Percentiles rank a stretch among this genome's conserved stretches.
These are phyloP conservation scores for Yamadazyma mexicana DNA, from an alignment of 1,139 yeast genomes.

Conservation along the genomic window DNA sequence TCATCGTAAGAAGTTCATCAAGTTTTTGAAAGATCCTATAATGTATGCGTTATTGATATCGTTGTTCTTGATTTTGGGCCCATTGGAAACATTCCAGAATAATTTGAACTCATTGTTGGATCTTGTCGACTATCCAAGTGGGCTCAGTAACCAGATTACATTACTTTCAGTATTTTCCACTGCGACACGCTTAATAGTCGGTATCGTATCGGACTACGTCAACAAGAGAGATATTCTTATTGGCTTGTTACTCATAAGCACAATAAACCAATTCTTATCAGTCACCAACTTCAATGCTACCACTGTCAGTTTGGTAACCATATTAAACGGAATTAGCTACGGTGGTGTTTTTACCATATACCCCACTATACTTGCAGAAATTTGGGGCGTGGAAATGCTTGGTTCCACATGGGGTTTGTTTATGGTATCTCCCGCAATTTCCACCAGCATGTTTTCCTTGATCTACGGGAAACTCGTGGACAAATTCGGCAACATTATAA, in stretches of 20 bases:
- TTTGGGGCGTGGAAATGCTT: slow-evolving; percentile 88
- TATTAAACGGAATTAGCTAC: slow-evolving; percentile 68
- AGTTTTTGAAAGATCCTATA: slow-evolving; percentile 60
- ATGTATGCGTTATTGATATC: slow-evolving; percentile 66
- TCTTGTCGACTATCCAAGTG: slow-evolving; percentile 33
- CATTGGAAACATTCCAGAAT: slow-evolving; percentile 83
- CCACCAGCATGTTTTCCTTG: slow-evolving; percentile 70
- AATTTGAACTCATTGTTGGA: slow-evolving; percentile 70
- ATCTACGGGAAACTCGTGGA: slow-evolving; percentile 72
- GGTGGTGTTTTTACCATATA: slow-evolving; percentile 84
- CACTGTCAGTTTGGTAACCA: slow-evolving; percentile 31
- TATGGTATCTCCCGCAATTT: slow-evolving; percentile 89
- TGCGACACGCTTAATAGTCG: slow-evolving; percentile 55
- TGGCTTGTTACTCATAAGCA: slow-evolving; percentile 41
- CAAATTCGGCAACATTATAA: slow-evolving; percentile 20
- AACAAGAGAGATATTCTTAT: slow-evolving; percentile 41
- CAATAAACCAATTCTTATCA: slow-evolving; percentile 36
- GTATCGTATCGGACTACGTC: slow-evolving; percentile 63
- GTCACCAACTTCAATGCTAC: slow-evolving; percentile 6
- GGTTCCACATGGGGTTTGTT: slow-evolving; percentile 95
- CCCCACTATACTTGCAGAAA: slow-evolving; percentile 77
- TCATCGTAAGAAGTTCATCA: slow-evolving; percentile 45
- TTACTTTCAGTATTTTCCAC: slow-evolving; percentile 44
- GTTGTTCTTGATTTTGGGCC: slow-evolving; percentile 74
- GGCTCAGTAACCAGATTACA: slow-evolving; percentile 51